phyloP scores from a whole-genome alignment of 1,139 yeast genomes.

The Sugiyamaella grinbergsii region DNA sequence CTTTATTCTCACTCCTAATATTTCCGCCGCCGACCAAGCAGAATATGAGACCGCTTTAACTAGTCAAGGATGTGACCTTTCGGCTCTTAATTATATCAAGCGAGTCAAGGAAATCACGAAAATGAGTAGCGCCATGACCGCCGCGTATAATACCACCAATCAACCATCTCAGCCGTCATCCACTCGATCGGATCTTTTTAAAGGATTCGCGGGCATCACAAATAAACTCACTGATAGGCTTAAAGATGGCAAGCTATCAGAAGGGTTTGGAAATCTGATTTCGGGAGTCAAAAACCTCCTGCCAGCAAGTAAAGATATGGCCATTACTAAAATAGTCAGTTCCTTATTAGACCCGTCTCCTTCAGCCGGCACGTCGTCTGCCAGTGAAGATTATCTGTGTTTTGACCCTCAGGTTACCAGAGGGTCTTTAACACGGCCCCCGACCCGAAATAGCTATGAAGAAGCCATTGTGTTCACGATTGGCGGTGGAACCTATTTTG shows the following conservation, averaged over 20 bases:
- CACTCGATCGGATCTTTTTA: conserved; percentile 51
- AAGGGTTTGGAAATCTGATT: conserved; percentile 86
- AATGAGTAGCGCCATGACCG: conserved; percentile 50
- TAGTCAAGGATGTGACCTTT: conserved; percentile 61
- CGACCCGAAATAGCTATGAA: conserved; percentile 77
- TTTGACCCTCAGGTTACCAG: conserved; percentile 85
- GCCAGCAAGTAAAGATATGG: conserved; percentile 85
- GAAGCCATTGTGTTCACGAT: conserved; percentile 88
- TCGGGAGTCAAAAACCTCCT: conserved; percentile 83
- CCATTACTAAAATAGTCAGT: conserved; percentile 87
- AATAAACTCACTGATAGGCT: conserved; percentile 69
- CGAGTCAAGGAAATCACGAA: conserved; percentile 79
- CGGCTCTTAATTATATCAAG: conserved; percentile 70
- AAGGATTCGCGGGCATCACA: conserved; percentile 75
- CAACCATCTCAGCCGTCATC: conserved; percentile 27
- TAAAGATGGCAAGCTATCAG: conserved; percentile 60
- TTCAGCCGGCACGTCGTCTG: conserved; percentile 43
- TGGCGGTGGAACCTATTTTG: conserved; percentile 95
- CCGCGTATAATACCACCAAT: conserved; percentile 35
- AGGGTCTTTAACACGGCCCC: conserved; percentile 88
- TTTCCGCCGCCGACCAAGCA: conserved; percentile 61
- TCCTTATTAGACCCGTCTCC: conserved; percentile 87
- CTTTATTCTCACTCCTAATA: conserved; percentile 54
- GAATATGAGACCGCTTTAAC: conserved; percentile 68
- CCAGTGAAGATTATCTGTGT: conserved; percentile 84